phyloP scores from a whole-genome alignment of 257 asterid species.

The Scutellaria galericulata region DNA sequence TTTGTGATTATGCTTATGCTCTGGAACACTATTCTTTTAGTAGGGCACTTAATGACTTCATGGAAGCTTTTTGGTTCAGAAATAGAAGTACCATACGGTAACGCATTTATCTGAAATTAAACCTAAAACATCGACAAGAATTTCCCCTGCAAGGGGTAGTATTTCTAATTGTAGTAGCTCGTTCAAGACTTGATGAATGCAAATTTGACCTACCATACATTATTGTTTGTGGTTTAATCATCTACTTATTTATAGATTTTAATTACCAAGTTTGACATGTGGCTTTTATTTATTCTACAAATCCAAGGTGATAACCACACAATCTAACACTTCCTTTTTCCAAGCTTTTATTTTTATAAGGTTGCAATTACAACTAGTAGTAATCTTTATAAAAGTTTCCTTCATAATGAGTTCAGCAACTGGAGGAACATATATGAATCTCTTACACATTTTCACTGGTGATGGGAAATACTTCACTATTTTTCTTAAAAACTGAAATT shows the following conservation, averaged over 20 bases:
- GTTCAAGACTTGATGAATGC: not conserved
- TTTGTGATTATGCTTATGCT: too few relatives aligned
- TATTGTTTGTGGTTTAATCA: too few relatives aligned
- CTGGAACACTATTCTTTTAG: too few relatives aligned
- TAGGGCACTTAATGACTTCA: constrained; percentile 9
- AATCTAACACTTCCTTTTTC: not conserved
- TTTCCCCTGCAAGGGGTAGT: not conserved
- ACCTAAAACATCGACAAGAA: too few relatives aligned
- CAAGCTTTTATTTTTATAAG: not conserved
- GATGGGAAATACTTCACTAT: not conserved
- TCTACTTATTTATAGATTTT: too few relatives aligned
- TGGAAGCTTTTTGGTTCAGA: constrained; percentile 18
- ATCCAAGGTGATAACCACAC: not conserved
- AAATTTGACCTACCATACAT: not conserved
- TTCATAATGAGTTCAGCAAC: not conserved
- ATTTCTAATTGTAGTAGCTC: not conserved
- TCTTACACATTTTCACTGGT: not conserved
- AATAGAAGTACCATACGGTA: not conserved
- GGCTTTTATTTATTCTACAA: not conserved
- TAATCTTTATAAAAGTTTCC: not conserved
- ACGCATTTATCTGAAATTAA: too few relatives aligned
- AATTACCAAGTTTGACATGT: not conserved
- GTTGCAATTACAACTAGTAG: not conserved
- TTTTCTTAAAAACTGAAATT: not conserved
- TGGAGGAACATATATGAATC: not conserved